These are phyloP conservation scores for Fusarium xyrophilum DNA, from an alignment of 2,329 filamentous ascomycete genomes.

Conservation along the genomic window DNA sequence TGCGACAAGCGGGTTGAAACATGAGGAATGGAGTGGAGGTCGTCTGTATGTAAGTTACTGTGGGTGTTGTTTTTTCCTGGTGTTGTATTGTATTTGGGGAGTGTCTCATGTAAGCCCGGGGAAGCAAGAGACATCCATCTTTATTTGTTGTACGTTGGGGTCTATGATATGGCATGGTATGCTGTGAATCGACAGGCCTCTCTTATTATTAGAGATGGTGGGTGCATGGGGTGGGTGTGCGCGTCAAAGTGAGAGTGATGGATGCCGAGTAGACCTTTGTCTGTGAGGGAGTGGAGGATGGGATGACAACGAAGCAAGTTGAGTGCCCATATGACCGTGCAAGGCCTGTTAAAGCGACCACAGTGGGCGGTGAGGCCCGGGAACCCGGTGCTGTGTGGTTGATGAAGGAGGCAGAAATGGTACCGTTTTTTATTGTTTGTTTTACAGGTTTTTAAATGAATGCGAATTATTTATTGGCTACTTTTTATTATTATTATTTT, in stretches of 20 bases:
- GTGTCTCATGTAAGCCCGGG: constrained; percentile 30
- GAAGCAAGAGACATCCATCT: constrained; percentile 5
- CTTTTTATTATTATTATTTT: background rate
- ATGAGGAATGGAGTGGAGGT: background rate
- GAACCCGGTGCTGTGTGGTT: constrained; percentile 34
- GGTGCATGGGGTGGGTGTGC: constrained; percentile 22
- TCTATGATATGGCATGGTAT: background rate
- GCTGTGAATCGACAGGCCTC: background rate
- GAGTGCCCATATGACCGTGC: constrained; percentile 47
- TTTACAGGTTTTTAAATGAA: background rate
- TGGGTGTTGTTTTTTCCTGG: background rate
- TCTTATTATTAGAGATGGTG: constrained; percentile 24
- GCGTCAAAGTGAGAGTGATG: constrained; percentile 10
- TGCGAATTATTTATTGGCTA: constrained; percentile 17
- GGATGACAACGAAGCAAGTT: constrained; percentile 23
- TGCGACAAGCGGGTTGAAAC: constrained; percentile 18
- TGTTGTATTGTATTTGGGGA: constrained; percentile 13
- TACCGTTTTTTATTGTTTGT: background rate
- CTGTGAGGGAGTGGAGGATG: background rate
- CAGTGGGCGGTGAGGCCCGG: constrained; percentile 38
- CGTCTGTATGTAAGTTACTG: background rate
- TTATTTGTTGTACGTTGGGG: background rate
- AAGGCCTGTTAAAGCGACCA: constrained; percentile 27
- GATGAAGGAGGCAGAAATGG: constrained; percentile 6
- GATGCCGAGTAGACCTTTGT: constrained; percentile 4